Percentiles rank a stretch among this genome's conserved stretches.
Evolutionary conservation across 805 yeast genomes (phyloP).

Genomic region (Saccharomycopsis vini): DNA sequence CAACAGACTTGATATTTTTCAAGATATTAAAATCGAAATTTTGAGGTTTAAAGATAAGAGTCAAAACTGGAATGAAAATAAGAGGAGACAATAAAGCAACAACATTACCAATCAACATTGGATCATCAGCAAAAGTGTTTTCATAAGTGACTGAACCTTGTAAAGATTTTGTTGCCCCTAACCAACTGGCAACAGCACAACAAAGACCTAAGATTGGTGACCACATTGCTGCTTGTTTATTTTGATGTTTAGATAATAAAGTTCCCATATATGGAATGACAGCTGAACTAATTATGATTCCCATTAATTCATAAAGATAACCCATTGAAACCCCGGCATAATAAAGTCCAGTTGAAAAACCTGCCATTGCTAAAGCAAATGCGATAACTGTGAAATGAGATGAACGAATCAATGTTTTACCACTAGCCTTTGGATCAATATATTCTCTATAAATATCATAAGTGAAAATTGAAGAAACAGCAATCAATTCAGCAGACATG

Average conservation of each 20-base stretch:
- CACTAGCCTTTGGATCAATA: conserved; percentile 67
- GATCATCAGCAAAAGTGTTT: conserved; percentile 70
- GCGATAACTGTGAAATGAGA: conserved; percentile 62
- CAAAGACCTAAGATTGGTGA: conserved; percentile 76
- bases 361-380: conserved; percentile 61
- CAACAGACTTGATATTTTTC: conserved; percentile 54
- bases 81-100: conserved; percentile 72
- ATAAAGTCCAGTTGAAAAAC: conserved; percentile 71
- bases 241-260: conserved; percentile 55
- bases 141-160: conserved; percentile 37
- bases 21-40: conserved; percentile 65
- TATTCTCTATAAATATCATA: conserved; percentile 80
- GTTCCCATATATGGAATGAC: conserved; percentile 71
- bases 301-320: conserved; percentile 80
- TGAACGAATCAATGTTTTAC: conserved; percentile 58
- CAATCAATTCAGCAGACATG: conserved; percentile 82
- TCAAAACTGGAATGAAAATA: conserved; percentile 56
- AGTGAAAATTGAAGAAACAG: conserved; percentile 78
- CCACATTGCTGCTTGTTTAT: conserved; percentile 54
- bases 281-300: conserved; percentile 79
- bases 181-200: conserved; percentile 66
- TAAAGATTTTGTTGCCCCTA: conserved; percentile 38
- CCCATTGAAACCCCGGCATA: conserved; percentile 84
- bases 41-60: conserved; percentile 56
- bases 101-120: conserved; percentile 85